A percentile compares a stretch with the other conserved stretches of the same genome.
Evolutionary conservation across 768 basidiomycete genomes (phyloP).

Genomic region (Collybia nuda): DNA sequence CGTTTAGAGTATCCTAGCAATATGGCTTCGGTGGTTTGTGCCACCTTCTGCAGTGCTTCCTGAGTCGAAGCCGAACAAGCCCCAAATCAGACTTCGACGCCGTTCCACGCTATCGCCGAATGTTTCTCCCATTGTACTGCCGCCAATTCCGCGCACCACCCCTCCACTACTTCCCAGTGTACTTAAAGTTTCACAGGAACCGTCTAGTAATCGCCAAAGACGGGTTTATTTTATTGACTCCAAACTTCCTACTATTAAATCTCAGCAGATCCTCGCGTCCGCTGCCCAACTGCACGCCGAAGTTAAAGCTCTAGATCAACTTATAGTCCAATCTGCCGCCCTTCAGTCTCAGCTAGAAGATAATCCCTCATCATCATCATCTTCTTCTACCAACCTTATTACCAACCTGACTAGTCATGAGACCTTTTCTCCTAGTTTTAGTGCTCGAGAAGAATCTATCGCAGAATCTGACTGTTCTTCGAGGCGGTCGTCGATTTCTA

Average conservation of each 20-base stretch:
- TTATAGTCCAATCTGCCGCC: background rate
- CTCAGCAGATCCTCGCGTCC: background rate
- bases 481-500: conserved; percentile 16
- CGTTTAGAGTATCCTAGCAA: conserved; percentile 39
- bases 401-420: background rate
- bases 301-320: background rate
- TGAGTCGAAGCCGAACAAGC: background rate
- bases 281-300: background rate
- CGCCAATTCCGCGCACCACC: background rate
- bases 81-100: conserved; percentile 8
- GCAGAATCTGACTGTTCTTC: conserved; percentile 19
- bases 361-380: background rate
- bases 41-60: conserved; percentile 17
- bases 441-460: conserved; percentile 13
- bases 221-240: conserved; percentile 14
- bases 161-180: background rate
- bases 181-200: background rate
- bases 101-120: conserved; percentile 11
- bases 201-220: conserved; percentile 1
- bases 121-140: background rate
- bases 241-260: background rate
- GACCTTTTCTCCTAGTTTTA: background rate
- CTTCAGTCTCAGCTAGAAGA: conserved; percentile 3
- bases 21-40: conserved; percentile 41
- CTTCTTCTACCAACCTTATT: conserved; percentile 1